phyloP scores from a whole-genome alignment of 2,329 filamentous ascomycete genomes.

The Colletotrichum godetiae region DNA sequence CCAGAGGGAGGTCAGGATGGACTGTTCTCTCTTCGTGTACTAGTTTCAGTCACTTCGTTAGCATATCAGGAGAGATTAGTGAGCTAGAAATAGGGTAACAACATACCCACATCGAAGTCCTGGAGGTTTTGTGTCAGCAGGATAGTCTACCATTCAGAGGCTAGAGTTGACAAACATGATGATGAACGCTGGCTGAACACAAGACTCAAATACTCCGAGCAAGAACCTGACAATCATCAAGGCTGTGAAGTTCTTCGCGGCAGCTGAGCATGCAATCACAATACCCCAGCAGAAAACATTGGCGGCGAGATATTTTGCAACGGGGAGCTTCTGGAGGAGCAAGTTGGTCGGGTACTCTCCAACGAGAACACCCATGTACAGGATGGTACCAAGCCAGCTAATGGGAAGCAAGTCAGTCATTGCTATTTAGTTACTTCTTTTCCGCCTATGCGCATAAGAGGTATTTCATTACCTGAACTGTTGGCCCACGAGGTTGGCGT shows the following conservation, averaged over 20 bases:
- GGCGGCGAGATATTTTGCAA: constrained; percentile 16
- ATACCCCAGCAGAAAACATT: constrained; percentile 57
- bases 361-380: constrained; percentile 67
- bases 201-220: constrained; percentile 37
- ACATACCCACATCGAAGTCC: constrained; percentile 52
- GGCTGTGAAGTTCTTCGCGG: constrained; percentile 25
- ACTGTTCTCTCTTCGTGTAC: constrained; percentile 66
- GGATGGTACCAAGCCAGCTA: constrained; percentile 67
- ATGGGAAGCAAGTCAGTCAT: constrained; percentile 45
- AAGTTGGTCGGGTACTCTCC: constrained; percentile 70
- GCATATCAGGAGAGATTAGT: not conserved
- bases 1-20: constrained; percentile 71
- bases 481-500: constrained; percentile 59
- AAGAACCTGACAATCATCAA: constrained; percentile 37
- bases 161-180: constrained; percentile 44
- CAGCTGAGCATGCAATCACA: constrained; percentile 48
- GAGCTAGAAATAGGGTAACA: too few species aligned
- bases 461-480: not conserved
- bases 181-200: constrained; percentile 55
- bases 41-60: not conserved
- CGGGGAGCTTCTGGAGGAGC: constrained; percentile 60
- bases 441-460: too few species aligned
- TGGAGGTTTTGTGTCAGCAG: not conserved
- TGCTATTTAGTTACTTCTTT: constrained; percentile 45
- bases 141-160: too few species aligned